A percentile compares a stretch with the other conserved stretches of the same genome.
Evolutionary conservation across 805 yeast species (phyloP).

Genomic region (Wickerhamomyces xylosicus): DNA sequence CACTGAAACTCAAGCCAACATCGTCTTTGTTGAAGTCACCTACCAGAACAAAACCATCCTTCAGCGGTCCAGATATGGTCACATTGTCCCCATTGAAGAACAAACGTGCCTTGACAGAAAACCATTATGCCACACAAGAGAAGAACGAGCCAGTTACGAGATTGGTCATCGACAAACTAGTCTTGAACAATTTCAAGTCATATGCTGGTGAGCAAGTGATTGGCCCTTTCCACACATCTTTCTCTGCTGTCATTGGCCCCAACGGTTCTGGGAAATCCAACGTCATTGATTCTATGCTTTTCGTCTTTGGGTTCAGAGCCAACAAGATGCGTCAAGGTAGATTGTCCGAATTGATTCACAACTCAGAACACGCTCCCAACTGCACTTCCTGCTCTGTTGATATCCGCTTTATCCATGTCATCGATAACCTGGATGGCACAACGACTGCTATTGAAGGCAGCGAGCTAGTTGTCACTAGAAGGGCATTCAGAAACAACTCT

Average conservation of each 20-base stretch:
- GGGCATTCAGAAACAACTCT: constrained; percentile 64
- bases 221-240: constrained; percentile 91
- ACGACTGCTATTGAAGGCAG: constrained; percentile 39
- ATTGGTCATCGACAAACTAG: constrained; percentile 64
- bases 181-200: constrained; percentile 81
- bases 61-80: constrained; percentile 28
- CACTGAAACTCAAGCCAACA: background rate
- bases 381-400: constrained; percentile 81
- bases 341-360: constrained; percentile 85
- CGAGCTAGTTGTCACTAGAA: constrained; percentile 62
- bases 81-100: constrained; percentile 29
- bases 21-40: constrained; percentile 19
- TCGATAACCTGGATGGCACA: constrained; percentile 42
- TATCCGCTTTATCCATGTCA: constrained; percentile 71
- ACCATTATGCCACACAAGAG: constrained; percentile 18
- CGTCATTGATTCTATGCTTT: constrained; percentile 90
- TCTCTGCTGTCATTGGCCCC: constrained; percentile 97
- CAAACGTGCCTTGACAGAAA: constrained; percentile 21
- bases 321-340: constrained; percentile 94
- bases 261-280: constrained; percentile 98
- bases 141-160: constrained; percentile 35
- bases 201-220: constrained; percentile 89
- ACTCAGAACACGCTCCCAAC: constrained; percentile 63
- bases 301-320: constrained; percentile 96
- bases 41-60: constrained; percentile 23